Evolutionary conservation across 2,329 filamentous ascomycete species (phyloP), one percentile per base, ranked within the genome.

Genomic region (Leptodontidium sp.): DNA sequence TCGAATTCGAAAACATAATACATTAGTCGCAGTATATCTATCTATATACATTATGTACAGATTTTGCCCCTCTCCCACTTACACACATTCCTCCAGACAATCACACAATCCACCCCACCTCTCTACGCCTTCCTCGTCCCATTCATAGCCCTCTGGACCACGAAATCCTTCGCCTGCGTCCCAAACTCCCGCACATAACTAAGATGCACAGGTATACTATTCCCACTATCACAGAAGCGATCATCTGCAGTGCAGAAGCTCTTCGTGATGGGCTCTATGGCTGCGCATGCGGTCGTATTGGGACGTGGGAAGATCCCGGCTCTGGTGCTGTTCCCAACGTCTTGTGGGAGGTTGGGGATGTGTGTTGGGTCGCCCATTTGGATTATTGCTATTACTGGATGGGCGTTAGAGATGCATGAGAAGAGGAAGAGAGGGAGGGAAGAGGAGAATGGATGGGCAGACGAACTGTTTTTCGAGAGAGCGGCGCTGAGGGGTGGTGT

Each of bases 361-460:
- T 76, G 77, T 2, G 76, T 72, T 8, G 80, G 80, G 65, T 81
- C 80, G 12, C 79, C 79, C 74, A 81, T 80, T 52, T 78, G 74
- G n/a, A 78, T 73, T 21, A 78, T 74, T 24, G 77, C 79, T n/a
- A 76, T 70, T 59, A 75, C 72, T 72, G 26, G 15, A 15, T 21
- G 38, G 40, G 40, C 40, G 43, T 64, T 52, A 64, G 61, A 58
- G 14, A 40, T 29, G 24, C 14, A n/a, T 17, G 52, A 38, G 11
- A 45, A n/a, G 26, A 11, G 59, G 17, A 21, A 26, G 26, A 26
- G 47, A 59, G 32, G 14, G n/a, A 43, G 65, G 35, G 17, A 50
- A 38, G 14, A n/a, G 55, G 21, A 21, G 21, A 21, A 21, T 21
- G 21, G 21, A 21, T 21, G 21, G 21, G 21, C 21, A 55, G 26